These are phyloP conservation scores for Xylaria arbuscula DNA, from an alignment of 2,329 filamentous ascomycete genomes.

Conservation along the genomic window DNA sequence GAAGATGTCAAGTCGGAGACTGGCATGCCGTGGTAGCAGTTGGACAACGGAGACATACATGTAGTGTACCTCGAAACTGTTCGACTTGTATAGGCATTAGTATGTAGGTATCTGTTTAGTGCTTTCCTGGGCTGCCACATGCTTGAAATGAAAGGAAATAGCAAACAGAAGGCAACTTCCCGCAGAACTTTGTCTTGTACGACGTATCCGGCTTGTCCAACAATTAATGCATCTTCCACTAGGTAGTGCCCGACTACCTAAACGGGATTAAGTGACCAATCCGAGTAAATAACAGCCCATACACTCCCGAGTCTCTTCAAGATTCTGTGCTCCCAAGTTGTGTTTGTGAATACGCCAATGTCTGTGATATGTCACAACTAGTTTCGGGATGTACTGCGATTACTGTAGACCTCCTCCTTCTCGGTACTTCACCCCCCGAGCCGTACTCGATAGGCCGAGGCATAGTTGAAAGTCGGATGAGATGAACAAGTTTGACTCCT, in stretches of 20 bases:
- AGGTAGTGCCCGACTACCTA: too few species aligned
- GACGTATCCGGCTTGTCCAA: background rate
- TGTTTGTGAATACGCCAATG: background rate
- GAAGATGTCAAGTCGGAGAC: conserved; percentile 6
- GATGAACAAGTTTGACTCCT: background rate
- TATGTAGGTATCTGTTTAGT: background rate
- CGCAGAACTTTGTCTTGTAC: conserved; percentile 6
- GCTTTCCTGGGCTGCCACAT: conserved; percentile 4
- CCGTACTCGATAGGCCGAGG: background rate
- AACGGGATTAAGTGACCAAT: background rate
- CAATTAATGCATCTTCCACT: background rate
- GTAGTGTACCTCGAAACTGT: background rate
- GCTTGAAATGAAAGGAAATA: background rate
- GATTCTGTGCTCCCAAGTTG: background rate
- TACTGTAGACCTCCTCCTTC: background rate
- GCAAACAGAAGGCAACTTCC: conserved; percentile 26
- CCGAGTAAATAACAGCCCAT: background rate
- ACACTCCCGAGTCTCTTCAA: background rate
- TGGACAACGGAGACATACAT: background rate
- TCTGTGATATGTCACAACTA: background rate
- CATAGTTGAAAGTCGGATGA: background rate
- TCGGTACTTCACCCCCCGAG: background rate
- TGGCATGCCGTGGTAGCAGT: background rate
- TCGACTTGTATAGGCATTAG: background rate
- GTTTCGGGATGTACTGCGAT: background rate